These are phyloP conservation scores for Mastigamoeba balamuthi DNA, from an alignment of 78 protist genomes.

Conservation along the genomic window DNA sequence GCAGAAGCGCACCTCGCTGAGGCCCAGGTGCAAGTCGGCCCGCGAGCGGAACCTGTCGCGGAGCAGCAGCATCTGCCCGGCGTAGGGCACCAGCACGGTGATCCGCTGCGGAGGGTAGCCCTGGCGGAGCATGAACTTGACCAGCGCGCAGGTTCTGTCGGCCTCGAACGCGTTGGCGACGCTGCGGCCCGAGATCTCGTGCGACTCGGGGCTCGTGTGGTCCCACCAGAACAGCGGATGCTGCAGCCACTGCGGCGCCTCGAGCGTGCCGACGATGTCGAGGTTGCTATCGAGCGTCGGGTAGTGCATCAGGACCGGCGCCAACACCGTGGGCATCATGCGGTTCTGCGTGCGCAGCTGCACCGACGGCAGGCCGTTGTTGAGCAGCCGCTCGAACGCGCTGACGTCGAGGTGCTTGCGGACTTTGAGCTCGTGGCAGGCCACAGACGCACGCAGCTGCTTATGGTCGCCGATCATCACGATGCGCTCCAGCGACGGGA, in stretches of 20 bases:
- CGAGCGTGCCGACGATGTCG: background rate
- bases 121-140: background rate
- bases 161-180: slow-evolving; percentile 15
- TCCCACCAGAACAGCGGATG: background rate
- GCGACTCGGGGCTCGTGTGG: background rate
- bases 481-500: background rate
- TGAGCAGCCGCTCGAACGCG: slow-evolving; percentile 37
- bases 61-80: slow-evolving; percentile 7
- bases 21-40: too few species aligned
- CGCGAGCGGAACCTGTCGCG: too few species aligned
- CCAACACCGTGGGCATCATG: slow-evolving; percentile 2
- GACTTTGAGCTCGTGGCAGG: background rate
- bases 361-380: background rate
- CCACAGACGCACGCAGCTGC: slow-evolving; percentile 42
- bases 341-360: slow-evolving; percentile 22
- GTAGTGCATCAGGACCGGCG: background rate
- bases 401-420: background rate
- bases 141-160: background rate
- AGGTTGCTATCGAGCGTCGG: background rate
- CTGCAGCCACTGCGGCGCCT: background rate
- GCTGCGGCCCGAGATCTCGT: background rate
- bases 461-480: slow-evolving; percentile 55
- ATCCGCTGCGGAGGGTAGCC: background rate
- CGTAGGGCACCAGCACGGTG: slow-evolving; percentile 23
- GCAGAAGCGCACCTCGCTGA: background rate